phyloP scores from a whole-genome alignment of 768 basidiomycete genomes.

The Scleroderma citrinum region DNA sequence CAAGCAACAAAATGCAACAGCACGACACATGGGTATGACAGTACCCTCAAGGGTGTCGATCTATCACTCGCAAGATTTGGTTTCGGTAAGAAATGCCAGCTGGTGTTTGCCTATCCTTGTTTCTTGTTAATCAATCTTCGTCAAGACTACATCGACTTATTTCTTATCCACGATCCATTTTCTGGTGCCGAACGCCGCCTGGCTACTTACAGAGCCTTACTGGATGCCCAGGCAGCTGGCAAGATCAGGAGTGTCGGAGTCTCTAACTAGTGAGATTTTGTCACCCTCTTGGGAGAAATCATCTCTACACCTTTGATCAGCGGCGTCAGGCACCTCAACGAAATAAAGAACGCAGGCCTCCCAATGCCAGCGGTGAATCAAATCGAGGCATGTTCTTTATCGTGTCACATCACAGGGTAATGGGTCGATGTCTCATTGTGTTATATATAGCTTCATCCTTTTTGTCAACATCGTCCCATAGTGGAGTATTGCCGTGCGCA shows the following conservation, averaged over 20 bases:
- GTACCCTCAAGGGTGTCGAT: constrained; percentile 52
- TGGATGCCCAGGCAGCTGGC: constrained; percentile 55
- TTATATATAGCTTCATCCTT: constrained; percentile 61
- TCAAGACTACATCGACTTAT: constrained; percentile 63
- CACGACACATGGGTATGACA: constrained; percentile 57
- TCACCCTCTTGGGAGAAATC: background rate
- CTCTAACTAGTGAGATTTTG: constrained; percentile 65
- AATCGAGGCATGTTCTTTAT: constrained; percentile 51
- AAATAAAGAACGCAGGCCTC: constrained; percentile 57
- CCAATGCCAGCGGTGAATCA: constrained; percentile 74
- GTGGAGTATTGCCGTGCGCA: constrained; percentile 65
- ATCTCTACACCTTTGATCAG: constrained; percentile 32
- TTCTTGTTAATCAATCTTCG: background rate
- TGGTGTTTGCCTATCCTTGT: background rate
- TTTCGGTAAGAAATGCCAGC: constrained; percentile 40
- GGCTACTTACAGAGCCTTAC: constrained; percentile 65
- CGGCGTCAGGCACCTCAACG: constrained; percentile 65
- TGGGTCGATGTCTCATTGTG: constrained; percentile 1
- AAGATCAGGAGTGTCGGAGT: constrained; percentile 74
- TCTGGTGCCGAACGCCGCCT: constrained; percentile 60
- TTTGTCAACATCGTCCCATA: constrained; percentile 76
- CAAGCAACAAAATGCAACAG: constrained; percentile 63
- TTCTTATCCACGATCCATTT: constrained; percentile 70
- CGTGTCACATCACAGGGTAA: background rate
- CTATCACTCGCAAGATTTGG: constrained; percentile 53